A percentile compares a stretch with the other conserved stretches of the same genome.
These are phyloP conservation scores for Sungouiozyma ichnusensis DNA, from an alignment of 805 yeast genomes.

Conservation along the genomic window DNA sequence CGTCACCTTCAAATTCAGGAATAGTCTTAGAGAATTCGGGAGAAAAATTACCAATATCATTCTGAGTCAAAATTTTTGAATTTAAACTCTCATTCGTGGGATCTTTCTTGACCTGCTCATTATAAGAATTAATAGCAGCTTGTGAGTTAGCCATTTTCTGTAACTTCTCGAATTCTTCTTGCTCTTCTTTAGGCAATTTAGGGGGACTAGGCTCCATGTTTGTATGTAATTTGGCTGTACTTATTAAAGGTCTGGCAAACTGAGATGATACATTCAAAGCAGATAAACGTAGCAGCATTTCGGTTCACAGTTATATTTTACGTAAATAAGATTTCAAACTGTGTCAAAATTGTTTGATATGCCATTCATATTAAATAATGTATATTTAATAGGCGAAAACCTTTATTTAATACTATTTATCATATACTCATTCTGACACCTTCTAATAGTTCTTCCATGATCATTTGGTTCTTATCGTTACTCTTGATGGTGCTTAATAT, in stretches of 20 bases:
- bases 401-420: no score
- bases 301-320: no score
- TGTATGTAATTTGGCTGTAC: conserved; percentile 5
- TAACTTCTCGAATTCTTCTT: conserved; percentile 78
- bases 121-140: conserved; percentile 67
- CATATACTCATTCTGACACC: conserved; percentile 29
- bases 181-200: conserved; percentile 26
- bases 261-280: background rate
- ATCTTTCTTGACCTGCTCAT: conserved; percentile 33
- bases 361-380: no score
- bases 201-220: conserved; percentile 26
- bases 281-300: background rate
- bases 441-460: conserved; percentile 43
- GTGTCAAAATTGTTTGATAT: no score
- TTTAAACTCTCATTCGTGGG: conserved; percentile 23
- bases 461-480: conserved; percentile 43
- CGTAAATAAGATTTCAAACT: no score
- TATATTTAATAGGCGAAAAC: no score
- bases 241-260: background rate
- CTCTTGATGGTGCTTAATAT: conserved; percentile 43
- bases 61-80: conserved; percentile 30
- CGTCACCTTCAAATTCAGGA: conserved; percentile 93
- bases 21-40: conserved; percentile 66
- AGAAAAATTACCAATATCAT: conserved; percentile 54
- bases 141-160: conserved; percentile 74